Evolutionary conservation across 495 filamentous ascomycete species (phyloP), one percentile per base, ranked within the genome.

Genomic region (Neurospora sp.): DNA sequence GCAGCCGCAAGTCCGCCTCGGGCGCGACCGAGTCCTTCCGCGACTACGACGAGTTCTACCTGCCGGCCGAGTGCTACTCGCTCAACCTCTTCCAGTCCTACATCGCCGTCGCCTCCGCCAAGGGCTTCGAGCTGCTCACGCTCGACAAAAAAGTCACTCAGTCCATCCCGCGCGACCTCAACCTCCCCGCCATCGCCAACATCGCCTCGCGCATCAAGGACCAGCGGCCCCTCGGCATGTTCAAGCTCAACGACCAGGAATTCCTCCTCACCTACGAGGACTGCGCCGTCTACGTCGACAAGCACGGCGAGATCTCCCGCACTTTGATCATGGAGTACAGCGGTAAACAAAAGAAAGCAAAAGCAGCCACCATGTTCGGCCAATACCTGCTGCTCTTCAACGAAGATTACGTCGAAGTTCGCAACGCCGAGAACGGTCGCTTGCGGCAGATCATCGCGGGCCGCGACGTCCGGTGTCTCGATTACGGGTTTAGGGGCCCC

Each of bases 41-140:
- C 74, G 96, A 98, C 77, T 99, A 93, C 78, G 96, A 97, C 83
- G 95, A 98, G 72, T 99, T 99, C 82, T 99, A 98, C 83, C 95
- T 99, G 76, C 95, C 96, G 8, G 90, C 93, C n/a, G 96, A 99
- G 79, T 96, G 93, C 79, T 97, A 92, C 81, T 91, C 92, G 37
- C 92, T 99, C 78, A 97, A 98, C 83, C 89, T 99, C 69, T 98
- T 98, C 88, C 93, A 97, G 81, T 91, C 89, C 1, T 94, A 92
- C 71, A 92, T 99, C 38, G 93, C 96, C 37, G 93, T 99, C 48
- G 90, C 93, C 27, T 98, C 96, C 4, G 88, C 92, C 35, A 92
- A 92, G 72, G 95, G 96, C n/a, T 93, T 99, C 76, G 96, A 99
- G 81, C 92, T 98, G 44, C 88, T 99, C 79, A 97, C 93, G 7